Base-by-base conservation (phyloP, 106 monocot genomes). In the Dendrobium officinale region DNA sequence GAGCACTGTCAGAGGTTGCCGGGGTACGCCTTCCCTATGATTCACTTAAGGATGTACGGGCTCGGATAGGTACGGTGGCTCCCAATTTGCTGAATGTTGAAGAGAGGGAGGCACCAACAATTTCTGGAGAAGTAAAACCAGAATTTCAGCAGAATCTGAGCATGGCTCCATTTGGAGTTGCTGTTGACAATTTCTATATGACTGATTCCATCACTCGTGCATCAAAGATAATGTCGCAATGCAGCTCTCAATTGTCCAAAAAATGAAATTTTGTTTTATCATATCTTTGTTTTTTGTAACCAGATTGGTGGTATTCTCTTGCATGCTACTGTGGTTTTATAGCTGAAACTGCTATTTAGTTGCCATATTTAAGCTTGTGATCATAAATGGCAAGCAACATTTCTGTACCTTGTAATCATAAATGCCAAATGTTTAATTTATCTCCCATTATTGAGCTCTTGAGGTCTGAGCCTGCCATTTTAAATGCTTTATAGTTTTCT, bases 181-280 rank as follows among this genome's bases (percentile, higher is more conserved):
- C 86, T 0, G 85, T 99, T 29, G 93, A 90, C 43, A 99, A 95
- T 77, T 99, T 99, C 79, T 99, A 99, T 81, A 95, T 99, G 95
- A 99, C 99, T 0, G 89, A 99, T 89, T 77, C 95, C 9, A 95
- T 99, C 75, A 95, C 93, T n/a, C 67, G 99, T 74, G 93, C 99
- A 48, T 99, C 99, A 1, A 99, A 99, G 86, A 99, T 95, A 41
- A 95, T 99, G 99, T 93, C 99, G 1, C 99, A 99, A 66, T 99
- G 99, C 87, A 95, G 95, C 56, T 85, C 95, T 29, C 49, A 81
- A 9, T 79, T 95, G 58, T 80, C 79, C 85, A 93, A 89, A 83
- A 93, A 99, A 86, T 92, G 85, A 88, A 48, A 64, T 42, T 19
- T 43, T 33, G 3, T 42, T 74, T 42, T 74, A 4, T 9, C 43